Percentiles rank a stretch among this genome's conserved stretches.
Conservation (phyloP, 345 rosid genomes). For the Citrus sinensis region DNA sequence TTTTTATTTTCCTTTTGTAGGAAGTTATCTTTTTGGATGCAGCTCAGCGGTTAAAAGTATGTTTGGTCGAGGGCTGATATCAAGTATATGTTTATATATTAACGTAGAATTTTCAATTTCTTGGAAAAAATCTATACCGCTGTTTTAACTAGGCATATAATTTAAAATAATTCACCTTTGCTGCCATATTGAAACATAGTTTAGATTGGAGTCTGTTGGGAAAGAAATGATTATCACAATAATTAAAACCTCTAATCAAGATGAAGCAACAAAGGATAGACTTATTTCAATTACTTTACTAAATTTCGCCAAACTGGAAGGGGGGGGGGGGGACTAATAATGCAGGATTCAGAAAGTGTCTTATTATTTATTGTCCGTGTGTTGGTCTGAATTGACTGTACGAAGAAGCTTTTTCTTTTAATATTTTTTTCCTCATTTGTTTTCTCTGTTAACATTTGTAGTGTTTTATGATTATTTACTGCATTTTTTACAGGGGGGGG, state of each 20-base stretch:
- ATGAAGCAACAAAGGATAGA: neutral
- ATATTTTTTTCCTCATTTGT: neutral
- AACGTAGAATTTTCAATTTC: neutral
- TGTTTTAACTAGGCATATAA: neutral
- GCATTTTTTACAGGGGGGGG: slow-evolving; percentile 57
- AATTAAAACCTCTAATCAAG: neutral
- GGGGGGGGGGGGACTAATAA: too few species aligned
- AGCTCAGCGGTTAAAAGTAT: slow-evolving; percentile 56
- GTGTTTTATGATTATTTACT: slow-evolving; percentile 15
- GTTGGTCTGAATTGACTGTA: neutral
- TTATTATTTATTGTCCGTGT: neutral
- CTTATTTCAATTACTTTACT: neutral
- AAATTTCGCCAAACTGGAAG: neutral
- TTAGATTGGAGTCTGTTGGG: neutral
- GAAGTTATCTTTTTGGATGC: slow-evolving; percentile 76
- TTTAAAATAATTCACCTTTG: neutral
- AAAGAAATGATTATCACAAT: neutral
- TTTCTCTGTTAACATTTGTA: neutral
- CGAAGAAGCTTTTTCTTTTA: neutral
- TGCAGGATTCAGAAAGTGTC: neutral
- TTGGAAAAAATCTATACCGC: neutral
- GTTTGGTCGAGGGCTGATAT: slow-evolving; percentile 8
- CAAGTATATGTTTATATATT: neutral
- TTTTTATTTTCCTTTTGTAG: slow-evolving; percentile 41
- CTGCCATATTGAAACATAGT: neutral